Base-by-base conservation (phyloP, 129 eudicot species). In the Escallonia herrerae region DNA sequence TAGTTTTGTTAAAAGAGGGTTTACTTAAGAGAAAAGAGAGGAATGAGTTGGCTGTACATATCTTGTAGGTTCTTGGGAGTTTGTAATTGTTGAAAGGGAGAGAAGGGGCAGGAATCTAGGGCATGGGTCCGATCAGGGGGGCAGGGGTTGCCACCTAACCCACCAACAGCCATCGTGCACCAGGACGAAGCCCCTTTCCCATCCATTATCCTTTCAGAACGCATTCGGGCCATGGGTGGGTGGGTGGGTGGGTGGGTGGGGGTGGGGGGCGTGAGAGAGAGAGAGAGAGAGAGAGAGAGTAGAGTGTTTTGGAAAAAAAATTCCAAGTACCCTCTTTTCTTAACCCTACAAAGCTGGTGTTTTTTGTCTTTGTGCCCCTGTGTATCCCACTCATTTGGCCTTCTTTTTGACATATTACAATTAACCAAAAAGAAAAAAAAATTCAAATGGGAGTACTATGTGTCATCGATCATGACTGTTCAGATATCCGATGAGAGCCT, bases 61-160 rank as follows among this genome's bases (percentile, higher is more conserved):
- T 48, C 43, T 63, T 56, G 14, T 9, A 14, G 37, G 14, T 52
- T n/a, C 5, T 4, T 7, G 12, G 11, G 13, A 9, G 12, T n/a
- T 75, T 39, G 33, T 14, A 37, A 11, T 43, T 58, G 15, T 37
- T 33, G 56, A 37, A 22, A 68, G 81, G 42, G 76, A 77, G 76
- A 62, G 76, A 63, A 58, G 56, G 68, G 81, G 75, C 69, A 80
- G 82, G 86, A 78, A 82, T 78, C 79, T 83, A 72, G 79, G 71
- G 60, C 71, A 76, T 71, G 90, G 90, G 90, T 55, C 84, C 73
- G 11, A 68, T 39, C 56, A 74, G 80, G 77, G 81, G 95, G 93
- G 76, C 91, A 81, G 84, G 67, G 78, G 55, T 64, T 90, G 97
- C 77, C 58, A 90, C 91, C 95, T 81, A 82, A 90, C 84, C 89